Conservation (phyloP, 352 stramenopile species). For the Globisporangium spiculum region DNA sequence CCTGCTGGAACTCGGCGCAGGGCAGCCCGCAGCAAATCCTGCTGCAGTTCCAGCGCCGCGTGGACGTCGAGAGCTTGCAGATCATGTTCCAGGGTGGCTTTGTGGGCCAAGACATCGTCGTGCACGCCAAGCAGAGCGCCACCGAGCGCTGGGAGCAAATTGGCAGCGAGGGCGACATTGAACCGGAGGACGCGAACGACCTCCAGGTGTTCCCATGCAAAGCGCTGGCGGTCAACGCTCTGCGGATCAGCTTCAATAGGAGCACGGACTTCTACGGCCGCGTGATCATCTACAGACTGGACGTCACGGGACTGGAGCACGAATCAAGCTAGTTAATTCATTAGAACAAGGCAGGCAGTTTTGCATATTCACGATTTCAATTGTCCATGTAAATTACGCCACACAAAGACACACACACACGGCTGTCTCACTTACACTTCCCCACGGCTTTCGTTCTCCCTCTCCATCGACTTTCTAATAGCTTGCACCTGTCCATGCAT, state of each 20-base stretch:
- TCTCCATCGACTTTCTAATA: not conserved
- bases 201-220: conserved; percentile 41
- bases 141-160: conserved; percentile 26
- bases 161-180: conserved; percentile 21
- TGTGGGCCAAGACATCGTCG: conserved; percentile 54
- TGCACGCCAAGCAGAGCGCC: conserved; percentile 26
- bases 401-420: conserved; percentile 1
- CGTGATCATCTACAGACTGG: conserved; percentile 59
- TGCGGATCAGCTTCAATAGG: conserved; percentile 51
- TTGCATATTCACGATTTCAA: not conserved
- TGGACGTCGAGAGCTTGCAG: conserved; percentile 32
- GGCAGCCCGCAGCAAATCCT: conserved; percentile 60
- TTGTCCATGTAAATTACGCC: conserved; percentile 10
- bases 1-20: conserved; percentile 73
- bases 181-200: conserved; percentile 53
- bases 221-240: conserved; percentile 26
- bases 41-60: conserved; percentile 55
- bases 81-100: conserved; percentile 83
- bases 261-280: conserved; percentile 78
- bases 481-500: not conserved
- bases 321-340: not conserved
- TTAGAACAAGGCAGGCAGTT: not conserved
- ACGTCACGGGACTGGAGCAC: conserved; percentile 39
- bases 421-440: not conserved
- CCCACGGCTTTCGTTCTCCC: not conserved